phyloP scores from a whole-genome alignment of 2,329 filamentous ascomycete species.

The Neonectria punicea region DNA sequence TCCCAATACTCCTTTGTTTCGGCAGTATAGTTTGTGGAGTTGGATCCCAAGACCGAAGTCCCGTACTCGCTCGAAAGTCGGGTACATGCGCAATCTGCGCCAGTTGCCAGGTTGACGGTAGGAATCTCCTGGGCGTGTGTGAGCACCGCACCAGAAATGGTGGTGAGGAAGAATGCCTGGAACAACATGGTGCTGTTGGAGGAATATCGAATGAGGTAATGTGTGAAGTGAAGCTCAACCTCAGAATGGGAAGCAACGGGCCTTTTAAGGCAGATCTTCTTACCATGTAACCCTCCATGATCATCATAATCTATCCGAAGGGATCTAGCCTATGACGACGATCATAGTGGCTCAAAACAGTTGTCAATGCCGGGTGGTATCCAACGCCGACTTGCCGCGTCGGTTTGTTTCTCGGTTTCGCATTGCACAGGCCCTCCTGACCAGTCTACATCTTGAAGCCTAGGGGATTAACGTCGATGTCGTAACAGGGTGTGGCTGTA shows the following conservation, averaged over 20 bases:
- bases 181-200: not conserved
- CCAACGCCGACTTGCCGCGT: not conserved
- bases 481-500: no score
- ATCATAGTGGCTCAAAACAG: not conserved
- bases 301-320: not conserved
- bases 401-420: not conserved
- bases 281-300: not conserved
- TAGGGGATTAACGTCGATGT: no score
- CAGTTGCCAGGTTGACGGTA: not conserved
- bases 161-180: not conserved
- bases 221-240: not conserved
- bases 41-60: not conserved
- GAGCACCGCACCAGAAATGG: not conserved
- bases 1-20: constrained; percentile 7
- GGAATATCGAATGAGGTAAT: not conserved
- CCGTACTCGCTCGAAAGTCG: not conserved
- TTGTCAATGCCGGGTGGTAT: not conserved
- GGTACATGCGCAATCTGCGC: constrained; percentile 1
- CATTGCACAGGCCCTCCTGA: not conserved
- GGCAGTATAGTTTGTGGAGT: constrained; percentile 4
- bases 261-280: not conserved
- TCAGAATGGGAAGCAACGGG: no score
- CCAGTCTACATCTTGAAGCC: not conserved
- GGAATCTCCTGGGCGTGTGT: not conserved
- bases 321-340: not conserved